Base-by-base conservation (phyloP, 768 basidiomycete genomes). In the Lenzites betulinus region DNA sequence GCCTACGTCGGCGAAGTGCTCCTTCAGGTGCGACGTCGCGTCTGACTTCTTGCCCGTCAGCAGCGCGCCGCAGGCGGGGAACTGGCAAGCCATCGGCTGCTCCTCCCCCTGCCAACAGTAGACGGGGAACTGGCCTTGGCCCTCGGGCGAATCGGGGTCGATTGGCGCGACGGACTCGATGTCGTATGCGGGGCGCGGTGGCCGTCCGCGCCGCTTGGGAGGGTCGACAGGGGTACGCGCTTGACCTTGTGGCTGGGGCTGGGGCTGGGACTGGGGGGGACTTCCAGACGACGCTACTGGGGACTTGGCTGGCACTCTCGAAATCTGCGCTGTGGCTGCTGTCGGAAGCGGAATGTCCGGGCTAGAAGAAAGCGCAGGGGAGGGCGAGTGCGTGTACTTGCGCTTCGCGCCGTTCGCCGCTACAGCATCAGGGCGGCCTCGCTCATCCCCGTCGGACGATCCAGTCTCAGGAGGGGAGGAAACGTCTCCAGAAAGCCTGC, bases 21-120 rank as follows among this genome's bases (percentile, higher is more conserved):
- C 18, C 51, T 58, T 58, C 41, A 63, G 53, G 35, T 63, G 62
- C 39, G 51, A 58, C 56, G 62, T 58, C 30, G 51, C 54, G 56
- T 63, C 62, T 25, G 51, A n/a, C 56, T 63, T 63, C 56, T 51
- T 58, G 22, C 62, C 62, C 13, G 43, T 63, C 39, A 63, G 41
- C 30, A 42, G 18, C 22, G 52, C 42, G 46, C 22, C 23, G 47
- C 62, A 63, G 28, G 39, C 46, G n/a, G 18, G 22, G 57, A 63
- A 63, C 47, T 44, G 46, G 51, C 62, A 63, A 23, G 26, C 43
- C 43, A 41, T 26, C 35, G 22, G 51, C 35, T 51, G 51, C 51
- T 49, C 51, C 57, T 63, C 41, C 13, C 44, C 28, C 56, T 58
- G 56, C 57, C 46, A 58, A 41, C 49, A 41, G 62, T 63, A 63